Evolutionary conservation across 2,329 filamentous ascomycete genomes (phyloP), one percentile per base, ranked within the genome.

Genomic region (Penicillium sp.): DNA sequence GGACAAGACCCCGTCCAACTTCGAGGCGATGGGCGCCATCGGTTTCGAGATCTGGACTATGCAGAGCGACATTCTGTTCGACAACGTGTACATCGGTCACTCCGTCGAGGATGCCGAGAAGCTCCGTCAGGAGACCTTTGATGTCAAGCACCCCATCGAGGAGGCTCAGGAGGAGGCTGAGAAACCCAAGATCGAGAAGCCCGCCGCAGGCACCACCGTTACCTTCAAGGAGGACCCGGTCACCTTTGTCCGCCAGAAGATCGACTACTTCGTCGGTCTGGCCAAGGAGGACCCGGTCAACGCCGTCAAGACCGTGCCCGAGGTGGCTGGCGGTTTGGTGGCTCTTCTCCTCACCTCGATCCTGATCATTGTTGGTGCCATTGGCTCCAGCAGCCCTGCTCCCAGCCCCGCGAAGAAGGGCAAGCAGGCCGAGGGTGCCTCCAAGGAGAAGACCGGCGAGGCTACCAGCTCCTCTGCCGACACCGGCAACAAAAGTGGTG

Each of bases 11-110:
- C 93, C 93, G 42, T 77, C 93, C 70, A 93, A 95, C 82, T 87
- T 98, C 66, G 93, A 98, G 80, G 90, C 93, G 59, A 97, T 98
- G 72, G 93, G 93, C 26, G 57, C 57, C 27, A 90, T 97, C 75
- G 93, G 93, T 63, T 97, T 97, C 66, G 93, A 98, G 75, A 91
- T 98, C 76, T 98, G 93, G 93, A 97, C 93, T 64, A 98, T 98
- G 93, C 91, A 96, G 76, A 95, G 84, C 71, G 87, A 96, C 68
- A 97, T 98, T 62, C 85, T 96, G 64, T 97, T 98, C 65, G 89
- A 97, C 82, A 98, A 98, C 84, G 94, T 98, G 79, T 98, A 97
- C 82, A 89, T 98, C 69, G 93, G 93, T 55, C 93, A 98, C 83
- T 97, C 91, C 16, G 71, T 93, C 60, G 89, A 89, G 67, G 93